Evolutionary conservation across 345 rosid genomes (phyloP), one percentile per base, ranked within the genome.

Genomic region (Dovyalis caffra): DNA sequence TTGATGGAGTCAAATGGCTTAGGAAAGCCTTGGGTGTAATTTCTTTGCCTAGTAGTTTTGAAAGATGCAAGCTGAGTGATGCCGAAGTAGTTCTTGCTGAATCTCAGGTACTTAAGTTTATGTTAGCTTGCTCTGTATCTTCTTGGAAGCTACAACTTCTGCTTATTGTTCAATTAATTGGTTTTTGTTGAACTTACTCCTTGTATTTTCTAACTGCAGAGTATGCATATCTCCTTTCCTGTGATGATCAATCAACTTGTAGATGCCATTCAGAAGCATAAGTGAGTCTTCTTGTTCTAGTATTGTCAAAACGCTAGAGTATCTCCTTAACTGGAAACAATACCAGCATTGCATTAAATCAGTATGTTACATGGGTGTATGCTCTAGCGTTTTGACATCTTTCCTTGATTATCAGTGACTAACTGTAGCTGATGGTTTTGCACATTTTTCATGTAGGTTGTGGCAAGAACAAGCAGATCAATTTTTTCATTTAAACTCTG

Each of bases 401-500:
- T 53, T 57, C 21, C 43, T 58, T 74, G 26, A 47, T 51, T 81
- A 15, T 65, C 25, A 28, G 21, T 61, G 29, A 66, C 40, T 38
- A 28, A 64, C 43, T 32, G 8, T 49, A 60, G n/a, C 76, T 78
- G 64, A 75, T 68, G 71, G 58, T 65, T 71, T 14, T 53, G 63
- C 56, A 43, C 1, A 12, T 63, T 71, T 40, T 26, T 61, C 70
- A 76, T 81, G 66, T 69, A 91, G 97, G 88, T 75, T 74, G 66
- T 91, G 97, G 97, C 87, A 82, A 71, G 89, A 81, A 69, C 78
- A 83, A 78, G 92, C 86, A 33, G 43, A 74, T 51, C 83, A 61
- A 32, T 83, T 86, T 76, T 80, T 86, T 51, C 69, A 73, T 77
- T 79, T 82, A 64, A 80, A 82, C n/a, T 43, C 76, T 21, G 70